A percentile compares a stretch with the other conserved stretches of the same genome.
These are phyloP conservation scores for Cyberlindnera bimundalis DNA, from an alignment of 805 yeast genomes.

Conservation along the genomic window DNA sequence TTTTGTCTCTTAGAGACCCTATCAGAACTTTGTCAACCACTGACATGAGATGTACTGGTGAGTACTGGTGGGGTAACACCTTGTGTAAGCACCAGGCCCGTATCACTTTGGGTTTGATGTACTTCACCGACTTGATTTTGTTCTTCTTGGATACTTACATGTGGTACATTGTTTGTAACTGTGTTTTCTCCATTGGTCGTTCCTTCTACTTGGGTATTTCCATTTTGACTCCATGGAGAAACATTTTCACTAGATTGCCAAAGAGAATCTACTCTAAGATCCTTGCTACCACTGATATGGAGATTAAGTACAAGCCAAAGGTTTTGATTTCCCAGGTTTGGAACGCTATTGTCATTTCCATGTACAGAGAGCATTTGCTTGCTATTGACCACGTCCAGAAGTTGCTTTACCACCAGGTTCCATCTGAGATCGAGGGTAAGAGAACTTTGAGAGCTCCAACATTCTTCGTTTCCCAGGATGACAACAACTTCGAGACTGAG, in stretches of 20 bases:
- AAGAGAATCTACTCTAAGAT: conserved; percentile 98
- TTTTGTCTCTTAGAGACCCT: conserved; percentile 89
- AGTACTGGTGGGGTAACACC: conserved; percentile 74
- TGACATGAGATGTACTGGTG: conserved; percentile 95
- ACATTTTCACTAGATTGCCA: conserved; percentile 95
- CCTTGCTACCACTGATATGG: conserved; percentile 98
- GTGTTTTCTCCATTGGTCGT: conserved; percentile 94
- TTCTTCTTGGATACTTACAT: conserved; percentile 98
- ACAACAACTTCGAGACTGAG: conserved; percentile 86
- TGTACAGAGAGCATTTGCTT: conserved; percentile 98
- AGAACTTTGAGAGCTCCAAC: conserved; percentile 98
- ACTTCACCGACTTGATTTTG: conserved; percentile 84
- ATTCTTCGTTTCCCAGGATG: conserved; percentile 97
- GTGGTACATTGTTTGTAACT: conserved; percentile 97
- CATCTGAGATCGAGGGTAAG: conserved; percentile 96
- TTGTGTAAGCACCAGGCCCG: conserved; percentile 85
- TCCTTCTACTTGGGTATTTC: conserved; percentile 99
- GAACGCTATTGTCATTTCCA: conserved; percentile 98
- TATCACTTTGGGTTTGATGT: conserved; percentile 90
- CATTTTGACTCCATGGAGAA: conserved; percentile 99
- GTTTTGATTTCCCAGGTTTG: conserved; percentile 97
- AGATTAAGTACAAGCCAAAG: conserved; percentile 97
- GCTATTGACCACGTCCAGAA: conserved; percentile 99
- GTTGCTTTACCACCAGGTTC: conserved; percentile 96
- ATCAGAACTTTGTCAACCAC: conserved; percentile 82